phyloP scores from a whole-genome alignment of 768 basidiomycete species.

The Termitomyces titanicus region DNA sequence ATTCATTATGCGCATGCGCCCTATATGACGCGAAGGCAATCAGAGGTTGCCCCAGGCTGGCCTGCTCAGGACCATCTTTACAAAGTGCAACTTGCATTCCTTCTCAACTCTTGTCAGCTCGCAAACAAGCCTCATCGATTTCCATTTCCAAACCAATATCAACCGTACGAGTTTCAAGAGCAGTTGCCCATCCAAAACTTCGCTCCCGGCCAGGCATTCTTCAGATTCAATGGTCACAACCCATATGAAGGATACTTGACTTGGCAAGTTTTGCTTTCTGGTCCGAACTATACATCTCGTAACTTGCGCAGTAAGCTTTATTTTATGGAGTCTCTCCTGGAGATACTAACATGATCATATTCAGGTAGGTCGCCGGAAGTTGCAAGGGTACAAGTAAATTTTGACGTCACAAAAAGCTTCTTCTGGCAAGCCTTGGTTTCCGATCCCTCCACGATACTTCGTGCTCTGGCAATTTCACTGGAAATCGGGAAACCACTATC shows the following conservation, averaged over 20 bases:
- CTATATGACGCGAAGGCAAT: constrained; percentile 2
- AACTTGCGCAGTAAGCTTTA: constrained; percentile 23
- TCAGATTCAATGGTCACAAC: constrained; percentile 23
- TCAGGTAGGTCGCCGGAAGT: constrained; percentile 21
- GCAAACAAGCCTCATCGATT: constrained; percentile 21
- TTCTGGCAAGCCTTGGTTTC: constrained; percentile 29
- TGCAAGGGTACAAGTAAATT: constrained; percentile 36
- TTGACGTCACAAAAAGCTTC: constrained; percentile 26
- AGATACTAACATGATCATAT: neutral
- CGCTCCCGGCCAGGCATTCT: constrained; percentile 20
- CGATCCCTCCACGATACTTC: constrained; percentile 31
- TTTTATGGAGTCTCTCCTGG: neutral
- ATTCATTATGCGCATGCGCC: constrained; percentile 4
- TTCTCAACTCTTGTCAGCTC: constrained; percentile 27
- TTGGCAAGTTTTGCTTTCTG: constrained; percentile 29
- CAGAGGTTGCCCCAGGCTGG: neutral
- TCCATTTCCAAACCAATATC: constrained; percentile 14
- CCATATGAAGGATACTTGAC: constrained; percentile 19
- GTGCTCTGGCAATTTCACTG: constrained; percentile 36
- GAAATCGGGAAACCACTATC: constrained; percentile 34
- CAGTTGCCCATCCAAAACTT: constrained; percentile 17
- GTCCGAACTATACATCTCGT: constrained; percentile 18
- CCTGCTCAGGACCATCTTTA: constrained; percentile 12
- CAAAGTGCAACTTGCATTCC: constrained; percentile 27
- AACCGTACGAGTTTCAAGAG: constrained; percentile 33